Evolutionary conservation across 1,139 yeast genomes (phyloP).

Genomic region (Debaryomyces robertsiae): DNA sequence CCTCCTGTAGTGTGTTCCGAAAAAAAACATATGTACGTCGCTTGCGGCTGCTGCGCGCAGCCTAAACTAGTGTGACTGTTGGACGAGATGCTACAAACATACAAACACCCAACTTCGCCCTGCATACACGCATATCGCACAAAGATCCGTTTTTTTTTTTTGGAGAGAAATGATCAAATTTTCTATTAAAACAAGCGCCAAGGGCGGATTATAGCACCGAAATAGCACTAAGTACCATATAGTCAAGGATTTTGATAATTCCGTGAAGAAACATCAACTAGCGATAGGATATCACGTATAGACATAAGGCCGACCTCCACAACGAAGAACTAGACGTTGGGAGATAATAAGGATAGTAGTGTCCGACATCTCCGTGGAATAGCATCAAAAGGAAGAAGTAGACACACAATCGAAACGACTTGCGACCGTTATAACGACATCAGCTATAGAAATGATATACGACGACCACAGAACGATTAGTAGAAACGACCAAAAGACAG

Average conservation of each 20-base stretch:
- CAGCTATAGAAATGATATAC: not conserved
- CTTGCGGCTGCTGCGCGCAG: too few relatives aligned
- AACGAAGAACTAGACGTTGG: not conserved
- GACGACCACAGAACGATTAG: not conserved
- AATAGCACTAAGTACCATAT: not conserved
- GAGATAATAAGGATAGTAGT: not conserved
- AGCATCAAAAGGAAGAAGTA: not conserved
- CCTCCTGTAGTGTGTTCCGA: too few relatives aligned
- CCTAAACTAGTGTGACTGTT: too few relatives aligned
- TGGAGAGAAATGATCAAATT: constrained; percentile 9
- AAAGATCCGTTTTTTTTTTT: constrained; percentile 5
- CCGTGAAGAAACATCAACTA: not conserved
- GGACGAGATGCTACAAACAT: too few relatives aligned
- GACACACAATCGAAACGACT: not conserved
- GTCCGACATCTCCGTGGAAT: not conserved
- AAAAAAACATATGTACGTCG: too few relatives aligned
- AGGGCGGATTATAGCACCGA: not conserved
- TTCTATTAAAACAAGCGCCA: not conserved
- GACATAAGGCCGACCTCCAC: too few relatives aligned
- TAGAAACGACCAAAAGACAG: not conserved
- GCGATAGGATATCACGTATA: too few relatives aligned
- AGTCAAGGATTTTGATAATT: not conserved
- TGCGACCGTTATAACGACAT: too few relatives aligned
- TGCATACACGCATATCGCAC: constrained; percentile 5
- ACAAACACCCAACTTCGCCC: not conserved